Base-by-base conservation (phyloP, 345 rosid species). In the Geranium rotundifolium region DNA sequence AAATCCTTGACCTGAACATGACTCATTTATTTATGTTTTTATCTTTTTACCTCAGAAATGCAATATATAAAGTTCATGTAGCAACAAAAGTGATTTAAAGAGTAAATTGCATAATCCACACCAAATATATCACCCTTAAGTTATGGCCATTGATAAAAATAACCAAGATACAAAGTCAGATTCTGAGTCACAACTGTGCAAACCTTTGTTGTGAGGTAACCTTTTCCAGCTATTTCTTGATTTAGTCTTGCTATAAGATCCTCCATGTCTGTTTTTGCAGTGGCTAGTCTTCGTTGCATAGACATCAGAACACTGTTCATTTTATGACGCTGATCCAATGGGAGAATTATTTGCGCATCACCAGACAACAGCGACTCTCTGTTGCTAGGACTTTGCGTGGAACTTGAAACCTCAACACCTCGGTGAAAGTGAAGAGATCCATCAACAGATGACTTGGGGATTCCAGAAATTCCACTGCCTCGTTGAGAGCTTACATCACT, bases 231-330 rank as follows among this genome's bases (percentile, higher is more conserved):
- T 59, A 73, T 77, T 81, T 95, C 97, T 79, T 90, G 99, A 73
- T 86, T 82, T 71, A 95, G 75, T 78, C 99, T 85, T 49, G 84
- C 81, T 61, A 90, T 79, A 64, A 95, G 90, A 82, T 90, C 99
- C 79, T 95, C 97, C 97, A 95, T 85, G 72, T 95, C 97, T 46
- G 95, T 86, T 79, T 85, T 95, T 65, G 93, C 83, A 69, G 92
- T 83, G 68, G 79, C 81, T 73, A 95, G 77, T 70, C 96, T 82
- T 69, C 77, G 84, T 69, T 86, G 87, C 84, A 86, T 85, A 65
- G 87, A 73, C 63, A 77, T 67, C 59, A 95, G 83, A 77, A 81
- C 79, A 75, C 95, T 88, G 67, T 75, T 86, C 83, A 95, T 65
- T 76, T 85, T 95, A 62, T 80, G 83, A 23, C 80, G 96, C 71